These are phyloP conservation scores for Trametes meyenii DNA, from an alignment of 768 basidiomycete species.

Conservation along the genomic window DNA sequence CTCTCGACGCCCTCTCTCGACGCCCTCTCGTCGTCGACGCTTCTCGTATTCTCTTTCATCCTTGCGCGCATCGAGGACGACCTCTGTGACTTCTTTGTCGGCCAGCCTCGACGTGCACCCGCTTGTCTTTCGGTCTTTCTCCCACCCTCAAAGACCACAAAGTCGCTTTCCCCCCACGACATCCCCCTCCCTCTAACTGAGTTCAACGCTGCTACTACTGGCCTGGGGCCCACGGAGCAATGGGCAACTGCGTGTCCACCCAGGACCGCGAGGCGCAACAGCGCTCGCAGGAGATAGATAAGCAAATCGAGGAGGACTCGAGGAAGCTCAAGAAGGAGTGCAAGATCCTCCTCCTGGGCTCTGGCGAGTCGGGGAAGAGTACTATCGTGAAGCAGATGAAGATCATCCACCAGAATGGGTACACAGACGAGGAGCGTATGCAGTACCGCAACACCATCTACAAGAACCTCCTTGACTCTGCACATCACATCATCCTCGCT, in stretches of 20 bases:
- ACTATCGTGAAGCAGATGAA: slow-evolving; percentile 99
- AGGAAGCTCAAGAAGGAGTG: slow-evolving; percentile 84
- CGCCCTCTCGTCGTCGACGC: neutral
- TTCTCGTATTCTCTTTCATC: neutral
- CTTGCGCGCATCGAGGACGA: neutral
- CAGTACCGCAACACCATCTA: slow-evolving; percentile 80
- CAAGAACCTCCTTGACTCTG: slow-evolving; percentile 86
- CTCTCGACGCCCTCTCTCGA: slow-evolving; percentile 2
- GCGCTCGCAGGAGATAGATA: slow-evolving; percentile 77
- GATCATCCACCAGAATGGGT: slow-evolving; percentile 94
- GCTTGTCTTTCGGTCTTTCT: neutral
- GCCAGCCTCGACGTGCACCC: neutral
- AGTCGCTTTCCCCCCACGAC: slow-evolving; percentile 13
- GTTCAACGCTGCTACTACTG: neutral
- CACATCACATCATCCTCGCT: slow-evolving; percentile 81
- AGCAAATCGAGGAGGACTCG: slow-evolving; percentile 82
- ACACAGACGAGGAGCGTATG: slow-evolving; percentile 74
- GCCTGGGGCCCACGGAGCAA: slow-evolving; percentile 32
- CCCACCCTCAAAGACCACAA: slow-evolving; percentile 8
- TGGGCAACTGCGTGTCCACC: slow-evolving; percentile 73
- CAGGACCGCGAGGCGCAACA: slow-evolving; percentile 60
- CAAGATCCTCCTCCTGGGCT: slow-evolving; percentile 92
- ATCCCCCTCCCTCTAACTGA: slow-evolving; percentile 2
- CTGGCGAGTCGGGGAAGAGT: slow-evolving; percentile 92
- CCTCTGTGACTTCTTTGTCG: neutral